A percentile compares a stretch with the other conserved stretches of the same genome.
Conservation (phyloP, 2,329 filamentous ascomycete genomes). For the Neonectria hederae region DNA sequence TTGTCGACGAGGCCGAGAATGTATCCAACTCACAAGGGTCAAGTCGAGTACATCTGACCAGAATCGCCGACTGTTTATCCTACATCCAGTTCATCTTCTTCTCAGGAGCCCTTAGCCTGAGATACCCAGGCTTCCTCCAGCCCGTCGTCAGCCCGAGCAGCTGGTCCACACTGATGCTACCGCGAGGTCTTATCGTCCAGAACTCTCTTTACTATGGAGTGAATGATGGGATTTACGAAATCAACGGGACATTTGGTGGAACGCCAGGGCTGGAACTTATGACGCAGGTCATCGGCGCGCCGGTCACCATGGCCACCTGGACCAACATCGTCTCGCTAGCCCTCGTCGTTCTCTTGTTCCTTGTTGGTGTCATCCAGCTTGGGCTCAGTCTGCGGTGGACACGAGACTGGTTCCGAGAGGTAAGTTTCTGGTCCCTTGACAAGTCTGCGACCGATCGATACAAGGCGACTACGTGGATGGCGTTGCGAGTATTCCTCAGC, state of each 20-base stretch:
- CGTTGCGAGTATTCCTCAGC: conserved; percentile 68
- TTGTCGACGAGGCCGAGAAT: conserved; percentile 25
- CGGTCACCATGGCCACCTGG: conserved; percentile 71
- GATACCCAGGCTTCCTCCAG: conserved; percentile 79
- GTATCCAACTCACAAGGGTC: neutral
- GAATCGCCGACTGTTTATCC: conserved; percentile 68
- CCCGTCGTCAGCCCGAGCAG: conserved; percentile 72
- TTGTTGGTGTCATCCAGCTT: conserved; percentile 65
- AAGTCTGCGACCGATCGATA: conserved; percentile 46
- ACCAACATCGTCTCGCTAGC: conserved; percentile 73
- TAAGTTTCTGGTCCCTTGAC: conserved; percentile 26
- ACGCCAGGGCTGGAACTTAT: conserved; percentile 69
- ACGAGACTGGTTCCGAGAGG: conserved; percentile 19
- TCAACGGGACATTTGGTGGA: conserved; percentile 69
- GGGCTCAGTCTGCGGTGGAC: conserved; percentile 49
- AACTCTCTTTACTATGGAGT: conserved; percentile 41
- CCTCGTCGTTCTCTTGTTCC: conserved; percentile 63
- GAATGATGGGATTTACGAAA: conserved; percentile 69
- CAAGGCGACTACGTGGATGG: conserved; percentile 42
- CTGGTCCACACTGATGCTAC: conserved; percentile 75
- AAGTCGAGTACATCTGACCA: conserved; percentile 31
- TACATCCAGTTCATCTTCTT: conserved; percentile 81
- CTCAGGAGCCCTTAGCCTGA: conserved; percentile 73
- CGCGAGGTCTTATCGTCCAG: conserved; percentile 39
- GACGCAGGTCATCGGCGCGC: conserved; percentile 74